These are phyloP conservation scores for Pseudogymnoascus destructans DNA, from an alignment of 2,329 filamentous ascomycete genomes.

Conservation along the genomic window DNA sequence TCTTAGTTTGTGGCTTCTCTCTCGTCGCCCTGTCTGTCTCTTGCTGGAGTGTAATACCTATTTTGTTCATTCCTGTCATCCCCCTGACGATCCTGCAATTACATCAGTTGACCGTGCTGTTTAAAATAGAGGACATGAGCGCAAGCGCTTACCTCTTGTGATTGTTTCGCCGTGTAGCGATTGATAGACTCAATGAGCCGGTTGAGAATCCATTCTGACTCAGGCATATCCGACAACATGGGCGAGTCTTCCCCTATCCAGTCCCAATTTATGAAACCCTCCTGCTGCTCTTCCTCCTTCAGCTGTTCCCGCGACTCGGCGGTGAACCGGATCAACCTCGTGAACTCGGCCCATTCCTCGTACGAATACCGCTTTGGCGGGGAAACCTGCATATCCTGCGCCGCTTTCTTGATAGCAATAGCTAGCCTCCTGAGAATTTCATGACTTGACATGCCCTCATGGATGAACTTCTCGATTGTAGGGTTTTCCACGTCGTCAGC, in stretches of 20 bases:
- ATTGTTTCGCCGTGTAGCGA: slow-evolving; percentile 26
- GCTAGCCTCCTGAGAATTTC: slow-evolving; percentile 44
- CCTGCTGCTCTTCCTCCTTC: slow-evolving; percentile 37
- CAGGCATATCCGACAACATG: slow-evolving; percentile 47
- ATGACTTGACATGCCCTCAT: slow-evolving; percentile 8
- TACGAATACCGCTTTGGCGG: slow-evolving; percentile 44
- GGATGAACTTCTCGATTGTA: slow-evolving; percentile 10
- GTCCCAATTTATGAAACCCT: slow-evolving; percentile 53
- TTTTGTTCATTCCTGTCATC: neutral
- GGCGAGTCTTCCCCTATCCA: slow-evolving; percentile 60
- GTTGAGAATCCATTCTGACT: slow-evolving; percentile 55
- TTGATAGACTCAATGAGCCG: slow-evolving; percentile 50
- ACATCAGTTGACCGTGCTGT: neutral
- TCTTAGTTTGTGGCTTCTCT: neutral
- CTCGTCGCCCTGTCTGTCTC: neutral
- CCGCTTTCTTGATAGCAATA: slow-evolving; percentile 40
- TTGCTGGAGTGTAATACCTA: slow-evolving; percentile 2
- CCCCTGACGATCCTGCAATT: neutral
- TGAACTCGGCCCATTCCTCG: slow-evolving; percentile 58
- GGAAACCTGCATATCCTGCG: slow-evolving; percentile 37
- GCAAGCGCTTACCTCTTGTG: slow-evolving; percentile 15
- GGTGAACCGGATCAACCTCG: slow-evolving; percentile 46
- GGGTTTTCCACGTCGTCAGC: neutral
- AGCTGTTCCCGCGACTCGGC: slow-evolving; percentile 24
- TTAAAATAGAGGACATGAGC: neutral